Evolutionary conservation across 1,139 yeast species (phyloP).

Genomic region (Lodderomyces theae): DNA sequence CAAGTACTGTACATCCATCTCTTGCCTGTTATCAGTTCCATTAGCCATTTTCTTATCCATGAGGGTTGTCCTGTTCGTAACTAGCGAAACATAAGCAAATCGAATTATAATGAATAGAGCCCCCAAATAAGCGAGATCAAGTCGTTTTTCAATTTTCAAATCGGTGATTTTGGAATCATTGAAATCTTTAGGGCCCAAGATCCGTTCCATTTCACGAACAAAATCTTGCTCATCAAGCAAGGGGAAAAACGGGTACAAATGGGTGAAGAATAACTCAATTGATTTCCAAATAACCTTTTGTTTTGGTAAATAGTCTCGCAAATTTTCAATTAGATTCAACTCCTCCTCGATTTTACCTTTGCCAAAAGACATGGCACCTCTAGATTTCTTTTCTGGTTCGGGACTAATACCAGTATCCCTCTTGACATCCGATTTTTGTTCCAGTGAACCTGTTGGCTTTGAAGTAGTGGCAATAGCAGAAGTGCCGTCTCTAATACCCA

Average conservation of each 20-base stretch:
- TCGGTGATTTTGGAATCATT: constrained; percentile 18
- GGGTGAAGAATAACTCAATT: constrained; percentile 27
- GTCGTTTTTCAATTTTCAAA: constrained; percentile 25
- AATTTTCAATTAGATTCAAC: constrained; percentile 30
- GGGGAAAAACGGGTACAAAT: constrained; percentile 37
- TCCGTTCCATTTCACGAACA: constrained; percentile 18
- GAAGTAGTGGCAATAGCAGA: not conserved
- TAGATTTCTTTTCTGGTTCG: not conserved
- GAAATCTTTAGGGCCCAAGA: constrained; percentile 26
- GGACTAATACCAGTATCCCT: not conserved
- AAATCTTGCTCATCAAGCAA: constrained; percentile 33
- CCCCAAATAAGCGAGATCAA: constrained; percentile 36
- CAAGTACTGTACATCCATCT: constrained; percentile 24
- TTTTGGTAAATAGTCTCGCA: constrained; percentile 31
- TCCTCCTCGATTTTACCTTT: constrained; percentile 30
- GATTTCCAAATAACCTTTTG: constrained; percentile 32
- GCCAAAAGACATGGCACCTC: constrained; percentile 3
- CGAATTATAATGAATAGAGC: constrained; percentile 28
- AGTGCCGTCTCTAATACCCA: constrained; percentile 10
- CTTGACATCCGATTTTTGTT: not conserved
- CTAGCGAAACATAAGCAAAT: constrained; percentile 30
- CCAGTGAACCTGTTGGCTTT: not conserved
- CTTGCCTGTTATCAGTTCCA: constrained; percentile 28
- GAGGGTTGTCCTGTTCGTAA: constrained; percentile 25
- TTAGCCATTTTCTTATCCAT: constrained; percentile 21